Evolutionary conservation across 495 filamentous ascomycete species (phyloP).

Genomic region (Penicillium chermesinum): DNA sequence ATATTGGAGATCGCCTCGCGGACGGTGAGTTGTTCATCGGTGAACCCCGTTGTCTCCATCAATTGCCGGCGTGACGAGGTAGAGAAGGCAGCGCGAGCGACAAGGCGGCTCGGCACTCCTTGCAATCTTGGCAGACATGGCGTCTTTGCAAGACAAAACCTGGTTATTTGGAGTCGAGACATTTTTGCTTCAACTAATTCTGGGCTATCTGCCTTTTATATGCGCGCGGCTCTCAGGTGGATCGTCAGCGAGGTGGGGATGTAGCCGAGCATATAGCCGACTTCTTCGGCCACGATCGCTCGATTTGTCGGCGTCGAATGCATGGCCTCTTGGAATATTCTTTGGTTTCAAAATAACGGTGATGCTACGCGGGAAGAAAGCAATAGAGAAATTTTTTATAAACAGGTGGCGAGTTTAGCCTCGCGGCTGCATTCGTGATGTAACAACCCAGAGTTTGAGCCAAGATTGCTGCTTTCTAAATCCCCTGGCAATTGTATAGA

Average conservation of each 20-base stretch:
- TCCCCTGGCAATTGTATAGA: too few relatives aligned
- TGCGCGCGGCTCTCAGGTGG: too few relatives aligned
- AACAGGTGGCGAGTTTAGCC: too few relatives aligned
- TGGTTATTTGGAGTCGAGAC: slow-evolving; percentile 13
- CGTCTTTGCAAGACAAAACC: slow-evolving; percentile 8
- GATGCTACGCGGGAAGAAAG: too few relatives aligned
- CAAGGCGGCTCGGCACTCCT: background rate
- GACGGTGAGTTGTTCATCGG: slow-evolving; percentile 64
- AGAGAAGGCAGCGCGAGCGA: slow-evolving; percentile 20
- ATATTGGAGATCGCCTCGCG: slow-evolving; percentile 64
- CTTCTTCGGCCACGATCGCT: background rate
- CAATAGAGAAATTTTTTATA: too few relatives aligned
- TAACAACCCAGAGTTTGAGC: too few relatives aligned
- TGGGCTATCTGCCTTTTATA: background rate
- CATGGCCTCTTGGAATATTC: too few relatives aligned
- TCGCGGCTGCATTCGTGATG: too few relatives aligned
- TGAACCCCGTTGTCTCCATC: slow-evolving; percentile 71
- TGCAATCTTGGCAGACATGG: background rate
- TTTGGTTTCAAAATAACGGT: too few relatives aligned
- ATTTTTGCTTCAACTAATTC: slow-evolving; percentile 10
- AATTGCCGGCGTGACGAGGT: slow-evolving; percentile 32
- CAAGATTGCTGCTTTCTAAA: too few relatives aligned
- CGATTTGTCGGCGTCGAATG: background rate
- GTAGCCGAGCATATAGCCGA: slow-evolving; percentile 1
- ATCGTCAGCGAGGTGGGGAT: background rate